These are phyloP conservation scores for Centrapalus pauciflorus DNA, from an alignment of 129 eudicot genomes.

Conservation along the genomic window DNA sequence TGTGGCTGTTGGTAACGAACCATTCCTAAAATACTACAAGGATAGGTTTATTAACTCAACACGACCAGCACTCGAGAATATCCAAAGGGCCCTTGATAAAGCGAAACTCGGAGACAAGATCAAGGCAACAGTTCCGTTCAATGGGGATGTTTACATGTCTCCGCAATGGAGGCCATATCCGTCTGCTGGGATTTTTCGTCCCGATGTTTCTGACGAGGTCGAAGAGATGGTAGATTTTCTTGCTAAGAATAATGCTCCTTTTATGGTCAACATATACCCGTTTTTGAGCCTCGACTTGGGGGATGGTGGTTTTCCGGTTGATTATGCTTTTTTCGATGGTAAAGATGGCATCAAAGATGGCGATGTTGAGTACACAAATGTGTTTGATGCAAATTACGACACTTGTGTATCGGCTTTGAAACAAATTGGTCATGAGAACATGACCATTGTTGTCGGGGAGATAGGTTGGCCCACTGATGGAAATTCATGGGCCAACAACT, in stretches of 20 bases:
- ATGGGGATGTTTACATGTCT: slow-evolving; percentile 58
- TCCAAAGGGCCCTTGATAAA: slow-evolving; percentile 53
- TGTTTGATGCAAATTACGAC: slow-evolving; percentile 63
- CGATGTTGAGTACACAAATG: slow-evolving; percentile 34
- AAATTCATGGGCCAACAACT: slow-evolving; percentile 25
- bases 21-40: slow-evolving; percentile 49
- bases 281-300: slow-evolving; percentile 42
- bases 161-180: slow-evolving; percentile 30
- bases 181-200: slow-evolving; percentile 47
- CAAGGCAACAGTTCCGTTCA: slow-evolving; percentile 61
- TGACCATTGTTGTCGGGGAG: slow-evolving; percentile 51
- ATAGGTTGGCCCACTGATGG: slow-evolving; percentile 86
- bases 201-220: slow-evolving; percentile 37
- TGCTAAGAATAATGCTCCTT: slow-evolving; percentile 38
- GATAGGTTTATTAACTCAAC: slow-evolving; percentile 31
- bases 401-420: slow-evolving; percentile 45
- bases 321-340: slow-evolving; percentile 62
- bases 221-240: slow-evolving; percentile 41
- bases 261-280: slow-evolving; percentile 59
- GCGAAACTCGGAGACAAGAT: slow-evolving; percentile 46
- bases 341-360: slow-evolving; percentile 30
- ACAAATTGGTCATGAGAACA: slow-evolving; percentile 29
- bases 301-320: slow-evolving; percentile 38
- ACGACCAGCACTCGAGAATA: slow-evolving; percentile 40
- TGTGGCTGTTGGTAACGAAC: slow-evolving; percentile 70